Base-by-base conservation (phyloP, 176 grass and related monocot species). In the Chrysopogon serrulatus region DNA sequence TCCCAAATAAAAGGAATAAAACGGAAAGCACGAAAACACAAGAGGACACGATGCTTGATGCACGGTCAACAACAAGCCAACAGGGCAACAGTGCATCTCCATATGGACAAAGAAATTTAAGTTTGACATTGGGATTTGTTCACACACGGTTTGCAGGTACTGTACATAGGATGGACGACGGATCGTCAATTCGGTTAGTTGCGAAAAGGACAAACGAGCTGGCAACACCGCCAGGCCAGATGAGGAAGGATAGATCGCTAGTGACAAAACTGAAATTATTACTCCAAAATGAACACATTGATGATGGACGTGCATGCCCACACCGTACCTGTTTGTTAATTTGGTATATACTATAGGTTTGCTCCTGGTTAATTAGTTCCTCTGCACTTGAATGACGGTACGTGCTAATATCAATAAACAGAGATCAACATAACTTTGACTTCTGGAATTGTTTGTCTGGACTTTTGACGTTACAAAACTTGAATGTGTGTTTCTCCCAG, bases 41-140 rank as follows among this genome's bases (percentile, higher is more conserved):
- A 76, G 32, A 76, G 73, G 32, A 49, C 15, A 49, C 15, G 40
- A 51, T 75, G 47, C 5, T 16, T 47, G 44, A 47, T 19, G 47
- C 47, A 56, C n/a, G 57, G 34, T 80, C 80, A 83, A 83, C 69
- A 72, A 43, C 64, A 30, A 33, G 73, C 86, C 5, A 62, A 16
- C 73, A 37, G 19, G 21, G 72, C 41, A 37, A 68, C 62, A 69
- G 49, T n/a, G n/a, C n/a, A n/a, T n/a, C n/a, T n/a, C n/a, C n/a
- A n/a, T n/a, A n/a, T n/a, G n/a, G n/a, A n/a, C n/a, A n/a, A n/a
- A n/a, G n/a, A n/a, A n/a, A n/a, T n/a, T n/a, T n/a, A 49, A 24
- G 53, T 18, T 32, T 30, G 67, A 73, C 62, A 37, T 34, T 32
- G 28, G 44, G 19, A 53, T 23, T 53, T 7, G 49, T 53, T 53